A percentile compares a stretch with the other conserved stretches of the same genome.
Evolutionary conservation across 345 rosid genomes (phyloP).

Genomic region (Zanthoxylum bungeanum): DNA sequence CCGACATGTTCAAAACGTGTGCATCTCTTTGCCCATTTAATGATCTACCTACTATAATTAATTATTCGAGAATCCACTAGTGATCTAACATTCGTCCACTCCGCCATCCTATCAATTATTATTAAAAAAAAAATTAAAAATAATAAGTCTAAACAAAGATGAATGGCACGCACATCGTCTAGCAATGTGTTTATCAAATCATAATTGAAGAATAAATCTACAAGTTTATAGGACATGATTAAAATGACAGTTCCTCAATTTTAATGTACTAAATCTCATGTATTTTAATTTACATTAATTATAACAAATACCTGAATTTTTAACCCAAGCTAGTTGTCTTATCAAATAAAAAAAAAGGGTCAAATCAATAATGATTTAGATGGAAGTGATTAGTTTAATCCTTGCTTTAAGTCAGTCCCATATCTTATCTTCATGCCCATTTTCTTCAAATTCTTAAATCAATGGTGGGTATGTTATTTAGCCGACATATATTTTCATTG

Average conservation of each 20-base stretch:
- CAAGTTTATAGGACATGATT: not conserved
- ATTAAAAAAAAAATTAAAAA: not conserved
- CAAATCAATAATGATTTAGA: slow-evolving; percentile 28
- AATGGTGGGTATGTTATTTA: slow-evolving; percentile 37
- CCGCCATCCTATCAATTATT: no score
- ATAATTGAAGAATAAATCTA: not conserved
- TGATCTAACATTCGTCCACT: not conserved
- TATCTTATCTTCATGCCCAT: not conserved
- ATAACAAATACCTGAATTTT: not conserved
- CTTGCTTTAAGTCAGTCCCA: slow-evolving; percentile 13
- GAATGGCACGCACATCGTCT: not conserved
- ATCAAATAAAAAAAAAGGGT: not conserved
- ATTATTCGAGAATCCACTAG: not conserved
- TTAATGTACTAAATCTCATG: no score
- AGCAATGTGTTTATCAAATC: not conserved
- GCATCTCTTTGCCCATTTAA: not conserved
- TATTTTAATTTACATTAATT: not conserved
- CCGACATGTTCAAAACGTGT: not conserved
- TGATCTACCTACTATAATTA: not conserved
- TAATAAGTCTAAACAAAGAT: not conserved
- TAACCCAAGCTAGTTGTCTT: not conserved
- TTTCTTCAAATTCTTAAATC: slow-evolving; percentile 7
- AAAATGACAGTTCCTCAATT: not conserved
- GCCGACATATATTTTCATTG: slow-evolving; percentile 34
- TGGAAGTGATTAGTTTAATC: slow-evolving; percentile 22